Evolutionary conservation across 1,139 yeast species (phyloP).

Genomic region (Suhomyces chickasaworum): DNA sequence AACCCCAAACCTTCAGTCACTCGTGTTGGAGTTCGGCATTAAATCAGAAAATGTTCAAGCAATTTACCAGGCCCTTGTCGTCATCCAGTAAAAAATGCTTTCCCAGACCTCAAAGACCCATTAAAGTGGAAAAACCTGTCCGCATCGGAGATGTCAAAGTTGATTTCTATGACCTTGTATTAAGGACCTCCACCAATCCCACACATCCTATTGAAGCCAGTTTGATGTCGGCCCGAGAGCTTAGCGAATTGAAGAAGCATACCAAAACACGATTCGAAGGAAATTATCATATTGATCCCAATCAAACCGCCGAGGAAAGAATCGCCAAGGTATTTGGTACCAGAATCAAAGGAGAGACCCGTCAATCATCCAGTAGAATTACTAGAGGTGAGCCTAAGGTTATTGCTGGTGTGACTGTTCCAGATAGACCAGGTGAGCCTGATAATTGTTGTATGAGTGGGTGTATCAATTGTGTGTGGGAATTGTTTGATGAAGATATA

Average conservation of each 20-base stretch:
- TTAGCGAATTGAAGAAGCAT: slow-evolving; percentile 22
- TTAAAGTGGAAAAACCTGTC: slow-evolving; percentile 2
- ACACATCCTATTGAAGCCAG: slow-evolving; percentile 35
- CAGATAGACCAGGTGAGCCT: slow-evolving; percentile 81
- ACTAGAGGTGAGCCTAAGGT: slow-evolving; percentile 41
- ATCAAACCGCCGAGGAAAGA: slow-evolving; percentile 49
- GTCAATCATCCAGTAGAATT: slow-evolving; percentile 53
- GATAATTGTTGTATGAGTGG: slow-evolving; percentile 98
- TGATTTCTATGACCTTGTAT: slow-evolving; percentile 42
- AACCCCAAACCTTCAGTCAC: background rate
- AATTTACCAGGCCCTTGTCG: background rate
- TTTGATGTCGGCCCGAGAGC: slow-evolving; percentile 29
- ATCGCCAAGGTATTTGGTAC: slow-evolving; percentile 60
- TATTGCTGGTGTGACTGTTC: slow-evolving; percentile 77
- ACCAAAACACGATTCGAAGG: slow-evolving; percentile 48
- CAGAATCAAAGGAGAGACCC: slow-evolving; percentile 55
- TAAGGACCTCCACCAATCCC: slow-evolving; percentile 38
- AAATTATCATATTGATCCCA: slow-evolving; percentile 36
- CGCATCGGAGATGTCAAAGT: slow-evolving; percentile 20
- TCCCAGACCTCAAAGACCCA: slow-evolving; percentile 11
- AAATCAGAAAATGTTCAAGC: background rate
- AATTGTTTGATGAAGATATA: slow-evolving; percentile 81
- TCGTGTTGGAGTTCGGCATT: background rate
- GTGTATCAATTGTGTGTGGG: slow-evolving; percentile 97
- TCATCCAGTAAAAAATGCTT: background rate